Base-by-base conservation (phyloP, 768 basidiomycete species). In the Suillus clintonianus region DNA sequence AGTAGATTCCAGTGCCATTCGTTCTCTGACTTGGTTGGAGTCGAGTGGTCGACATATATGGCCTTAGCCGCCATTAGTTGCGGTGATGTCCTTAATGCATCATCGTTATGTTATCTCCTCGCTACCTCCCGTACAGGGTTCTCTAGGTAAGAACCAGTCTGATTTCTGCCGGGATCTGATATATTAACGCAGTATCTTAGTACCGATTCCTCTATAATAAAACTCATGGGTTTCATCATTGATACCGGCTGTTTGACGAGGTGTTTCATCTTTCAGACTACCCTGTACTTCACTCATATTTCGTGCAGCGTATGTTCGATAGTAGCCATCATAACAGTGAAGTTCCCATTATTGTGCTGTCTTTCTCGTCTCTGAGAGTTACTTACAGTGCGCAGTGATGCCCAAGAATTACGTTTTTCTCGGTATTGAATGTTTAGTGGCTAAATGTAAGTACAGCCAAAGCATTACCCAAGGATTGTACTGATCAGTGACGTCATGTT, bases 141-240 rank as follows among this genome's bases (percentile, higher is more conserved):
- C 37, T 37, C 37, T 95, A 51, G 69, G 59, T 50, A 48, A 19
- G 24, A 24, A 48, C 2, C 24, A 7, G 24, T 24, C 22, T 5
- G 13, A 14, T 48, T 5, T 13, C 6, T 3, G 4, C 14, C 6
- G 3, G 47, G 13, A 48, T 48, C 14, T 48, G 24, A 0, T 10
- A 48, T 59, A 27, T 39, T 36, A 59, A 17, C 22, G 8, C 11
- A 13, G 30, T 5, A 27, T 10, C 57, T 24, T 59, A 59, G 57
- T 2, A 59, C 22, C 15, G 57, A 59, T 59, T 59, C 39, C 27
- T 59, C 42, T 10, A 17, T 59, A 4, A 59, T 22, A 15, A 59
- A 59, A 14, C 39, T 59, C 14, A 59, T 59, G 11, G 17, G 4
- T 37, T 59, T 42, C 39, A 39, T 3, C 14, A 24, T 59, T 10